phyloP scores from a whole-genome alignment of 305 asterid genomes.

The Lippia alba region DNA sequence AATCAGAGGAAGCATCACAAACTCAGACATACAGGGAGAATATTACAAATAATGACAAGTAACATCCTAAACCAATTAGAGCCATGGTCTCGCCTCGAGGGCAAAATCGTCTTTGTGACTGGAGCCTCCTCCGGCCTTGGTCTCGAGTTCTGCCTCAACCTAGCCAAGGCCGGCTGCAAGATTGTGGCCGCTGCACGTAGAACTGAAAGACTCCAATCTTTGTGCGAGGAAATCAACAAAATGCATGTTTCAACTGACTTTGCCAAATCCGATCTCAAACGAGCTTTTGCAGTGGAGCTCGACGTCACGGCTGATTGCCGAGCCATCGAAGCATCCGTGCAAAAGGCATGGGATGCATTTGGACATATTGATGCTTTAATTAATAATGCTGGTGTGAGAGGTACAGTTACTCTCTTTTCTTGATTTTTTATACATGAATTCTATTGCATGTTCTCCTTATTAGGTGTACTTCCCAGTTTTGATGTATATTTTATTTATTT shows the following conservation, averaged over 20 bases:
- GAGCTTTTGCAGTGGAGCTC: slow-evolving; percentile 52
- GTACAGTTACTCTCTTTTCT: slow-evolving; percentile 3
- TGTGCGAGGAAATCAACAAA: slow-evolving; percentile 57
- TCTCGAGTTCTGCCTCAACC: slow-evolving; percentile 41
- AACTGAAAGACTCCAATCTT: slow-evolving; percentile 46
- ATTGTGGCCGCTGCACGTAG: slow-evolving; percentile 63
- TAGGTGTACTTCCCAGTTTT: too few relatives aligned
- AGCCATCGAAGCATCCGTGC: slow-evolving; percentile 38
- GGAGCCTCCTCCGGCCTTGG: slow-evolving; percentile 43
- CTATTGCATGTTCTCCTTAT: too few relatives aligned
- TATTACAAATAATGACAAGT: slow-evolving; percentile 12
- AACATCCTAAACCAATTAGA: slow-evolving; percentile 9
- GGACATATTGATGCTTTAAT: slow-evolving; percentile 52
- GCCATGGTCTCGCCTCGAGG: slow-evolving; percentile 35
- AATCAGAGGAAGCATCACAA: too few relatives aligned
- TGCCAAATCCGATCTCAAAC: neutral
- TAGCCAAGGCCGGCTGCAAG: slow-evolving; percentile 53
- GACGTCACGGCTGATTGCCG: slow-evolving; percentile 39
- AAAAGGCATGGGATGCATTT: slow-evolving; percentile 55
- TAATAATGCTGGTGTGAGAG: slow-evolving; percentile 51
- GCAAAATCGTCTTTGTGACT: slow-evolving; percentile 32
- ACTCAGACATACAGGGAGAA: neutral
- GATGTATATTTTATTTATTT: too few relatives aligned
- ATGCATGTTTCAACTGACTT: neutral
- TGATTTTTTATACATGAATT: too few relatives aligned